Percentiles rank a stretch among this genome's conserved stretches.
phyloP scores from a whole-genome alignment of 441 rosid genomes.

The Eruca vesicaria region DNA sequence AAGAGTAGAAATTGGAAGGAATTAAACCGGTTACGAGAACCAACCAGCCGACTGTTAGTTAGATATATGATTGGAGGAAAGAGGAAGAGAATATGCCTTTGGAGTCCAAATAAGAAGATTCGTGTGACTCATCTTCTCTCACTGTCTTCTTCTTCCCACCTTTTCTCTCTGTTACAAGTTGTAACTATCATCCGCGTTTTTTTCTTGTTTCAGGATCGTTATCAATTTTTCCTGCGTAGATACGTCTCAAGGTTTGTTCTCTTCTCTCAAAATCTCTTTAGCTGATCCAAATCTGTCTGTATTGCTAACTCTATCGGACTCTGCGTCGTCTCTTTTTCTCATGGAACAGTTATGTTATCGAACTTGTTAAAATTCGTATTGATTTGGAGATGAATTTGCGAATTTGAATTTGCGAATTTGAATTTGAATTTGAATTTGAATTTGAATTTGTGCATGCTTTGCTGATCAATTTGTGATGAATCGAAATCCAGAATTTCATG shows the following conservation, averaged over 20 bases:
- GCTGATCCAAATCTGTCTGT: not conserved
- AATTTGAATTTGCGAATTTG: too few relatives aligned
- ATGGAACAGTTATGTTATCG: not conserved
- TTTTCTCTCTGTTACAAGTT: slow-evolving; percentile 5
- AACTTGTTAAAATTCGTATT: not conserved
- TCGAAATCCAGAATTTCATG: not conserved
- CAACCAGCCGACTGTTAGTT: slow-evolving; percentile 3
- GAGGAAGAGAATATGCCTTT: slow-evolving; percentile 17
- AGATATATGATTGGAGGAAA: not conserved
- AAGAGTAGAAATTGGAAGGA: not conserved
- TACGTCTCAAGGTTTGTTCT: slow-evolving; percentile 15
- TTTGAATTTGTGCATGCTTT: slow-evolving; percentile 16
- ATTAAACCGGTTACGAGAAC: slow-evolving; percentile 17
- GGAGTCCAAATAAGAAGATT: slow-evolving; percentile 25
- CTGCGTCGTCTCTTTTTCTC: not conserved
- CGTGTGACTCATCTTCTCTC: slow-evolving; percentile 7
- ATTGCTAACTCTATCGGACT: too few relatives aligned
- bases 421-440: not conserved
- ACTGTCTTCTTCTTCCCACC: not conserved
- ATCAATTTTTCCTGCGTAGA: not conserved
- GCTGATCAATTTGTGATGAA: not conserved
- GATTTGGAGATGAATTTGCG: not conserved
- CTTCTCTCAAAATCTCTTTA: slow-evolving; percentile 2
- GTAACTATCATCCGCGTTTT: not conserved
- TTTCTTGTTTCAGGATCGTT: not conserved